These are phyloP conservation scores for Daldinia concentrica DNA, from an alignment of 495 filamentous ascomycete species.

Conservation along the genomic window DNA sequence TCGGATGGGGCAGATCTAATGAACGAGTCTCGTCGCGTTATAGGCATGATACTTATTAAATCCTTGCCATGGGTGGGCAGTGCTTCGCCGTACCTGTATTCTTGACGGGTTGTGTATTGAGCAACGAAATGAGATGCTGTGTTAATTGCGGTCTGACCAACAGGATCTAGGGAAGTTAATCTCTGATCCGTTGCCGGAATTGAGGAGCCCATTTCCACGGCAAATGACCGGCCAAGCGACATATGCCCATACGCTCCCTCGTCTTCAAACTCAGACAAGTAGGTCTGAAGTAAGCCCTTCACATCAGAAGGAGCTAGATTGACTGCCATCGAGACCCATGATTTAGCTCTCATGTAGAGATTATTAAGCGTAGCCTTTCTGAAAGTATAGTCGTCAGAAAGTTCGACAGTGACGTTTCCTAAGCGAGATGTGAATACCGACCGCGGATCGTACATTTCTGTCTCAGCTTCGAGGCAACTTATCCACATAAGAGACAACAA, in stretches of 20 bases:
- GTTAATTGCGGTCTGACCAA: constrained; percentile 77
- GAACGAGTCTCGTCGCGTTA: constrained; percentile 55
- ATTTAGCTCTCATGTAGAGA: constrained; percentile 79
- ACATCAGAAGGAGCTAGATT: constrained; percentile 92
- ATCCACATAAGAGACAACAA: constrained; percentile 92
- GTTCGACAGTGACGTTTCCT: constrained; percentile 80
- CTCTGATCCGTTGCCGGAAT: constrained; percentile 91
- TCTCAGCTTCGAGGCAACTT: constrained; percentile 91
- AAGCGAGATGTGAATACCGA: constrained; percentile 77
- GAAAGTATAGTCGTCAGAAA: constrained; percentile 88
- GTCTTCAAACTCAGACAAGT: constrained; percentile 92
- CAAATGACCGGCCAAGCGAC: constrained; percentile 93
- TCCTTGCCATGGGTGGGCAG: constrained; percentile 70
- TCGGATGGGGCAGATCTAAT: constrained; percentile 55
- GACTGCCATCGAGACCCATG: constrained; percentile 81
- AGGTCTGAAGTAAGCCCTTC: constrained; percentile 93
- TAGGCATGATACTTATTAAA: constrained; percentile 65
- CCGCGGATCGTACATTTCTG: constrained; percentile 89
- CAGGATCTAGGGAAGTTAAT: constrained; percentile 76
- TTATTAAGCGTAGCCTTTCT: constrained; percentile 78
- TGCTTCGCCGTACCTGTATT: constrained; percentile 83
- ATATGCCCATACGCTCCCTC: constrained; percentile 87
- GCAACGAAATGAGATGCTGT: constrained; percentile 95
- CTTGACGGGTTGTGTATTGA: constrained; percentile 96
- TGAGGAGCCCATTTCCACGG: constrained; percentile 86